Percentiles rank a stretch among this genome's conserved stretches.
phyloP scores from a whole-genome alignment of 2,329 filamentous ascomycete genomes.

The Colletotrichum eremochloae region DNA sequence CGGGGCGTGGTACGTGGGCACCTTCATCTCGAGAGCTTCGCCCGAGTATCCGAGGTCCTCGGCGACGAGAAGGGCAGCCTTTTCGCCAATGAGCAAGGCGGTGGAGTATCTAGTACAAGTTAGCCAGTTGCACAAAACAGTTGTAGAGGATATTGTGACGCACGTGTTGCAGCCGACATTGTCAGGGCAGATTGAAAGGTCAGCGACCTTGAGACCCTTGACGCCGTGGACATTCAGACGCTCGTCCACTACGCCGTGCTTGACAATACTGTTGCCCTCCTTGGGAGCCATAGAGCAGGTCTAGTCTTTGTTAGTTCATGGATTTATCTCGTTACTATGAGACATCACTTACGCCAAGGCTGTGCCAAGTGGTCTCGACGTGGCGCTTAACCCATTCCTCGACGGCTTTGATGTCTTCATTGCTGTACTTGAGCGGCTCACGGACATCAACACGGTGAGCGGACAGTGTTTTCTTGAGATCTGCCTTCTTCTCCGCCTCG shows the following conservation, averaged over 20 bases:
- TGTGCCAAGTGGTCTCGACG: conserved; percentile 83
- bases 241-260: conserved; percentile 83
- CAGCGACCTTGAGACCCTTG: conserved; percentile 82
- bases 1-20: conserved; percentile 72
- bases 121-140: conserved; percentile 34
- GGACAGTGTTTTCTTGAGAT: conserved; percentile 65
- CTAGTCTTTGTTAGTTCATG: conserved; percentile 43
- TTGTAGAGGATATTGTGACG: conserved; percentile 46
- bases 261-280: conserved; percentile 84
- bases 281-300: conserved; percentile 84
- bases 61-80: conserved; percentile 76
- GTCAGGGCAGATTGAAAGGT: conserved; percentile 82
- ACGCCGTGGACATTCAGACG: conserved; percentile 83
- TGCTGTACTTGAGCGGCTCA: conserved; percentile 75
- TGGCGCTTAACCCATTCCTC: conserved; percentile 80
- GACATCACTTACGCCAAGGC: conserved; percentile 59
- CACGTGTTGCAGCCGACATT: conserved; percentile 80
- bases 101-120: conserved; percentile 68
- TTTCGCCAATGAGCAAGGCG: conserved; percentile 81
- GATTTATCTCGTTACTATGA: too few relatives aligned
- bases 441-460: conserved; percentile 72
- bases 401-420: conserved; percentile 72
- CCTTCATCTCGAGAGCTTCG: conserved; percentile 81
- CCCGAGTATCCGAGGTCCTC: conserved; percentile 83
- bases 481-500: conserved; percentile 64